Evolutionary conservation across 192 early-diverging fungal genomes (phyloP), one percentile per base, ranked within the genome.

Genomic region (Diversispora epigaea): DNA sequence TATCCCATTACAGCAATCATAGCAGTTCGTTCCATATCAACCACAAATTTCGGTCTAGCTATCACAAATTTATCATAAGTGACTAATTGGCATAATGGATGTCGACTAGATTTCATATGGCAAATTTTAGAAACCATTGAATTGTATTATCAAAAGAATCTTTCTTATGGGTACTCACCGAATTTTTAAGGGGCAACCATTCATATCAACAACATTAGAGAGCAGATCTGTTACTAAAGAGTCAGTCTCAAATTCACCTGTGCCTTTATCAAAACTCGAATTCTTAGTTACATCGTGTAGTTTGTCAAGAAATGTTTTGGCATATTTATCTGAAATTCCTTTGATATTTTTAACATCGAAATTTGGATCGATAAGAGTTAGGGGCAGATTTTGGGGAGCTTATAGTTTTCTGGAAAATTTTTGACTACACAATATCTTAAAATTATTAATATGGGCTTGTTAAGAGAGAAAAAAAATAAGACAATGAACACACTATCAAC

Each of bases 241-340:
- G 17, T 60, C 57, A 22, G 57, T 60, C 25, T 60, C 17, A 9
- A 32, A 65, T 65, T 65, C 63, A 43, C 39, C 63, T 39, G 63
- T 65, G 63, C 32, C 43, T 65, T 39, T 65, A 44, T 65, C 63
- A 25, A 65, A 8, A 65, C 63, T 8, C 39, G 32, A 10, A 65
- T 65, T 65, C 63, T 10, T 65, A 8, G 39, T 32, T 17, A 65
- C 32, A 39, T 32, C 39, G 63, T 65, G 63, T 32, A 65, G 63
- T 4, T 65, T 65, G 63, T 65, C 39, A 65, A 65, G 4, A 32
- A 65, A 65, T 32, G 63, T 65, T 65, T 65, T 65, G 63, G 39
- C 63, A 32, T 65, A 43, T 43, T 44, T n/a, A 44, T 43, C 43
- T 32, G 32, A 65, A 65, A 65, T 4, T 65, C 43, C 63, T 21